phyloP scores from a whole-genome alignment of 192 early-diverging fungal species.

The Coemansia aciculifera region DNA sequence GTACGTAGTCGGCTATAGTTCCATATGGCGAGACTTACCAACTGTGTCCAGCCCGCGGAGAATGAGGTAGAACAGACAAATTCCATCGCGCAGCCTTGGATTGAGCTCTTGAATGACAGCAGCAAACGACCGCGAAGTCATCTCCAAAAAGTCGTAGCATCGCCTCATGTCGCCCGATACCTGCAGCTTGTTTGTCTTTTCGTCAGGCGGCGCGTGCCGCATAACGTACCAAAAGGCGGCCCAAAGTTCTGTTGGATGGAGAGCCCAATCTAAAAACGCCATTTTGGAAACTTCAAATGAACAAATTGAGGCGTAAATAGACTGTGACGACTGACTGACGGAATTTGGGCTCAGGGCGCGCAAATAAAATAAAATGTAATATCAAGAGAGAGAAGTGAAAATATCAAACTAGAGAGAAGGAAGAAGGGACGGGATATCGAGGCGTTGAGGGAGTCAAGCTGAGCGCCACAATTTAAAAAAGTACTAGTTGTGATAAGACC shows the following conservation, averaged over 20 bases:
- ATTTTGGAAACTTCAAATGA: slow-evolving; percentile 17
- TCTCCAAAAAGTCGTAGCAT: slow-evolving; percentile 90
- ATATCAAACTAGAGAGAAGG: neutral
- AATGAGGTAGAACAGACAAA: slow-evolving; percentile 96
- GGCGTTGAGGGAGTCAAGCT: neutral
- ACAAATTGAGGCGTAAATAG: neutral
- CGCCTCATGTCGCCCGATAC: slow-evolving; percentile 60
- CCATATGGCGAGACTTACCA: slow-evolving; percentile 44
- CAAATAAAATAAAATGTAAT: neutral
- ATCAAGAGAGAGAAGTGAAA: neutral
- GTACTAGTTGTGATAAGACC: neutral
- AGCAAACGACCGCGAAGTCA: slow-evolving; percentile 95
- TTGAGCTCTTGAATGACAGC: slow-evolving; percentile 90
- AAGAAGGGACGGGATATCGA: neutral
- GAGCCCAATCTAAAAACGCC: slow-evolving; percentile 66
- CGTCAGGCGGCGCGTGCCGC: slow-evolving; percentile 56
- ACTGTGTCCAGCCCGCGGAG: slow-evolving; percentile 96
- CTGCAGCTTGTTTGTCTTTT: slow-evolving; percentile 58
- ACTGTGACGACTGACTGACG: neutral
- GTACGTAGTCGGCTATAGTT: neutral
- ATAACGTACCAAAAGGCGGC: slow-evolving; percentile 77
- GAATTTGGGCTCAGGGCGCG: neutral
- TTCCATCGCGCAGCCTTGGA: slow-evolving; percentile 73
- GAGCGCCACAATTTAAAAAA: neutral
- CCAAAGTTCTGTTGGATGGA: slow-evolving; percentile 83